Base-by-base conservation (phyloP, 257 asterid species). In the Solanum chiquidenum region DNA sequence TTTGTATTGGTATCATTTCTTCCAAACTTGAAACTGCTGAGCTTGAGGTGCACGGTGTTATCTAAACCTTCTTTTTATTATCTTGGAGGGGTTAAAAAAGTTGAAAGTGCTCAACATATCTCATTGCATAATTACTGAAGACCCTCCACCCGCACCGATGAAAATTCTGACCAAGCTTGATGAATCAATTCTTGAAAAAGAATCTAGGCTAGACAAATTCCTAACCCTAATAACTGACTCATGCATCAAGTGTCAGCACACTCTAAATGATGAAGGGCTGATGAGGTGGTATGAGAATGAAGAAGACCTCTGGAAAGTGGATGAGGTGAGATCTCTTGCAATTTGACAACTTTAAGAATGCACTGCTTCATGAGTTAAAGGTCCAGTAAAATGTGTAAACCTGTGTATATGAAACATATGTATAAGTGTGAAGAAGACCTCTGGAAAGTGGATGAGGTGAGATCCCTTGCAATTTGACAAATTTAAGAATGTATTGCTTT, bases 91-190 rank as follows among this genome's bases (percentile, higher is more conserved):
- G 52, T 76, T 95, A 49, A 91, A 83, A 38, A 91, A 89, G 7
- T 89, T 95, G 25, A 95, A 94, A 91, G 97, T 94, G 85, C 94
- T 95, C 49, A 95, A 95, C 93, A 92, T 94, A 85, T 94, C 98
- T 25, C 98, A 94, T 42, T 95, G 98, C 88, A 68, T 92, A 3
- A 86, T 94, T 23, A 73, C 93, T 72, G 98, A 95, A 37, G 90
- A 23, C 29, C 90, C 91, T 64, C 92, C 91, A 2, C 89, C 92
- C 3, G 90, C 91, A 23, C 92, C 91, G 0, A 90, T 86, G 69
- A 55, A 84, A 77, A 87, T 90, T n/a, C 87, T 94, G 27, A 27
- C 25, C 38, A 87, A 86, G 88, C 91, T 95, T n/a, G 98, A 94
- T 55, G 88, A 68, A 3, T 75, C 92, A 4, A 93, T 94, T 94